Base-by-base conservation (phyloP, 805 yeast species). In the Saccharomycopsis guyanensis region DNA sequence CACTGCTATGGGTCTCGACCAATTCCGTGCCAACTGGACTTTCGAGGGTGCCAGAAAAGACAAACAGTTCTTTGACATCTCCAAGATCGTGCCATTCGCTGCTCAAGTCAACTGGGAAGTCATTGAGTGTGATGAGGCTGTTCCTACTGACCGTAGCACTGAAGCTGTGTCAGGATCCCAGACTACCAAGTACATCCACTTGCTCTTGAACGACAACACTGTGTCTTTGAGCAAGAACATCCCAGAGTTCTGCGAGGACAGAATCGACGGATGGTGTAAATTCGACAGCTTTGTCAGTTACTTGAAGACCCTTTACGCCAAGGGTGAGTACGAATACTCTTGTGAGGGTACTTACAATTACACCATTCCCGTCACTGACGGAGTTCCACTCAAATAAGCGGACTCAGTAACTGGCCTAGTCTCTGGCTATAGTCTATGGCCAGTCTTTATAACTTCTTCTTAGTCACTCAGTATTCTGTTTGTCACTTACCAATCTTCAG, bases 1-100 rank as follows among this genome's bases (percentile, higher is more conserved):
- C 55, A 66, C 85, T 24, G 84, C 91, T 2, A 62, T 84, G 40
- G 88, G 86, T 5, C 59, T 84, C n/a, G 53, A 53, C 20, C 55
- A 51, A 36, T 39, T 43, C 36, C 43, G 44, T 10, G 46, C 50
- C 16, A 43, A 44, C 31, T 45, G 47, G 37, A 45, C 47, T 33
- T 50, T 45, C 43, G 40, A 47, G 15, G 48, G 46, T 20, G 43
- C 47, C 24, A 18, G 37, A 19, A 25, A 20, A 3, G 45, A 42
- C 27, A 37, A 20, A 2, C 51, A 43, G 10, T 33, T 45, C 35
- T 50, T 20, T 25, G 53, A 46, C 23, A n/a, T 50, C 18, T 49
- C 56, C 4, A 22, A 19, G 31, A 42, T 52, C 31, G 48, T 48
- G 13, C 56, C 56, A 32, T 53, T 51, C 24, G 56, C 43, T 16